A percentile compares a stretch with the other conserved stretches of the same genome.
Evolutionary conservation across 306 rosid species (phyloP).

Genomic region (Cucumis hystrix): DNA sequence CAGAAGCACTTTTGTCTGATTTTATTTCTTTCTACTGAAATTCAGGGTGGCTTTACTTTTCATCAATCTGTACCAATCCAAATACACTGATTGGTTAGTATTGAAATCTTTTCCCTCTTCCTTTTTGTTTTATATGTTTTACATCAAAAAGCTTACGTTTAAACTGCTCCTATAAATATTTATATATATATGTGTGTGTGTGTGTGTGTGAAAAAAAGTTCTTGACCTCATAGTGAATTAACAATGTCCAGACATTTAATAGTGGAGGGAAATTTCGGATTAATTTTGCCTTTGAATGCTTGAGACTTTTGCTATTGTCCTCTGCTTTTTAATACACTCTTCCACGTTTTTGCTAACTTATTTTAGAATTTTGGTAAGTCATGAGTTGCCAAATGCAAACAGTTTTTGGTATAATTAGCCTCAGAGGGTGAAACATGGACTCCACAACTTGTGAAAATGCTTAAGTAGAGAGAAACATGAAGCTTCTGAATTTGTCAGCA

Average conservation of each 20-base stretch:
- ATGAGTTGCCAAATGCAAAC: neutral
- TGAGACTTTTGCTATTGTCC: constrained; percentile 32
- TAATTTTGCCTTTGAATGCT: constrained; percentile 50
- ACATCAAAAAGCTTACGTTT: neutral
- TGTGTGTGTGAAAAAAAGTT: neutral
- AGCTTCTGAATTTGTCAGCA: neutral
- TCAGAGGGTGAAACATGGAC: constrained; percentile 1
- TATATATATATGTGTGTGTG: too few relatives aligned
- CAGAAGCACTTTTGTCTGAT: constrained; percentile 16
- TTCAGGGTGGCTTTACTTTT: constrained; percentile 34
- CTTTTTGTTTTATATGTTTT: neutral
- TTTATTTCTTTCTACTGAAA: constrained; percentile 40
- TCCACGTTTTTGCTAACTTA: constrained; percentile 20
- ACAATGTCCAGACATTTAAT: constrained; percentile 50
- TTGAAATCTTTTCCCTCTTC: neutral
- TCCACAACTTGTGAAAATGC: constrained; percentile 3
- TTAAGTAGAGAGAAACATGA: neutral
- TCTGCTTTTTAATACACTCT: constrained; percentile 30
- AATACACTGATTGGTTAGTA: neutral
- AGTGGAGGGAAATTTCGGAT: constrained; percentile 60
- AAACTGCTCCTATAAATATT: neutral
- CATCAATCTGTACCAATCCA: neutral
- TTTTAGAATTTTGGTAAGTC: neutral
- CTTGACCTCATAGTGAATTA: constrained; percentile 22
- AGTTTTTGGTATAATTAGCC: neutral